A percentile compares a stretch with the other conserved stretches of the same genome.
Conservation (phyloP, 2,329 filamentous ascomycete genomes). For the Ilyonectria sp. region DNA sequence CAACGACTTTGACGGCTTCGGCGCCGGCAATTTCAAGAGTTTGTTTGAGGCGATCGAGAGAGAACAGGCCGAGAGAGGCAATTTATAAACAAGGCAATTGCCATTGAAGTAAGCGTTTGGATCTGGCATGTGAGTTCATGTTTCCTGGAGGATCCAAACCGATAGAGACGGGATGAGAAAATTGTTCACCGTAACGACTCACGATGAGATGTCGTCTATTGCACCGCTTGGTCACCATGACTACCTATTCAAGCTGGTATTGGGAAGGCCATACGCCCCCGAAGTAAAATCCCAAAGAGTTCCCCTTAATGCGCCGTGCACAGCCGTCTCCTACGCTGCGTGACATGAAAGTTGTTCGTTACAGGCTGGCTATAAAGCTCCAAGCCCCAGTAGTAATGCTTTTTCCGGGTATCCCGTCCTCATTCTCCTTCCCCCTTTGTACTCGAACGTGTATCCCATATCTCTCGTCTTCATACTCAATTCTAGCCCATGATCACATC, state of each 20-base stretch:
- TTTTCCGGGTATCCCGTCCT: slow-evolving; percentile 36
- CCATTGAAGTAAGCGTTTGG: slow-evolving; percentile 14
- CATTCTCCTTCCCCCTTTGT: slow-evolving; percentile 5
- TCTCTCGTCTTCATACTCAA: background rate
- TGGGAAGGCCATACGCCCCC: slow-evolving; percentile 12
- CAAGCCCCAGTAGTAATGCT: slow-evolving; percentile 29
- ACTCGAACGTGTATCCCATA: background rate
- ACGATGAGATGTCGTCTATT: slow-evolving; percentile 23
- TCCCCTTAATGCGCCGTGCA: slow-evolving; percentile 28
- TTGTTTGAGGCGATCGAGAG: slow-evolving; percentile 96
- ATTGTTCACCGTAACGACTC: slow-evolving; percentile 18
- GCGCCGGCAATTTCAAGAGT: slow-evolving; percentile 95
- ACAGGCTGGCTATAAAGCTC: slow-evolving; percentile 31
- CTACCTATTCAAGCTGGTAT: slow-evolving; percentile 10
- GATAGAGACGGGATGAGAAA: slow-evolving; percentile 3
- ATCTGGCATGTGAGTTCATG: background rate
- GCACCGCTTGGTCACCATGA: background rate
- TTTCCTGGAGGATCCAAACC: slow-evolving; percentile 9
- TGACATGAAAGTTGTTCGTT: slow-evolving; percentile 22
- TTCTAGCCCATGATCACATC: slow-evolving; percentile 59
- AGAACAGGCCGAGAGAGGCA: slow-evolving; percentile 89
- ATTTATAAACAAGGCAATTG: slow-evolving; percentile 68
- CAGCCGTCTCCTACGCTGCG: slow-evolving; percentile 24
- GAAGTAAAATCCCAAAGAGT: slow-evolving; percentile 16
- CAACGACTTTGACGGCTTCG: slow-evolving; percentile 91